phyloP scores from a whole-genome alignment of 352 stramenopile species.

The Aphanomyces cochlioides region DNA sequence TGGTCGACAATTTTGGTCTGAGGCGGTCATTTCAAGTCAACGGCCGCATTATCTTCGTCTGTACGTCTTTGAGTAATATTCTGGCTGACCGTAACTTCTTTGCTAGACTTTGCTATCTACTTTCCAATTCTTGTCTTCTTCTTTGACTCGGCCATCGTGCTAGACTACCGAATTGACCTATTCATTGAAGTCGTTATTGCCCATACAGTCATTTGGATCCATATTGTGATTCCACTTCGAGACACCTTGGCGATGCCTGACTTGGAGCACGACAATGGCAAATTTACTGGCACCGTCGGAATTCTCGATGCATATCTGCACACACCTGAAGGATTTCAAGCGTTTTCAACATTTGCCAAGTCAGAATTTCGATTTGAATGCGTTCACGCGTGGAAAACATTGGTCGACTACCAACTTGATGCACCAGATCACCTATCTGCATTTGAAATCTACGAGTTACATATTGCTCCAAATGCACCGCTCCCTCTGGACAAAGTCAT shows the following conservation, averaged over 20 bases:
- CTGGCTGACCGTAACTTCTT: background rate
- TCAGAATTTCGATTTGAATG: slow-evolving; percentile 12
- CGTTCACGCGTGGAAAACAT: slow-evolving; percentile 7
- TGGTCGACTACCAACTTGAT: slow-evolving; percentile 12
- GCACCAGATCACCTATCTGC: slow-evolving; percentile 7
- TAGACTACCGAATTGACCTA: background rate
- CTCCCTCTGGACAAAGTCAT: background rate
- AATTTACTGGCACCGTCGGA: slow-evolving; percentile 16
- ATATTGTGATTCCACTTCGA: slow-evolving; percentile 10
- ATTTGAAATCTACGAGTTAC: slow-evolving; percentile 14
- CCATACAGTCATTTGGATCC: slow-evolving; percentile 8
- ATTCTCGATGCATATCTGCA: slow-evolving; percentile 24
- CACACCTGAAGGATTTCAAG: slow-evolving; percentile 7
- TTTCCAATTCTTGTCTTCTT: slow-evolving; percentile 9
- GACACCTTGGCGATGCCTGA: background rate
- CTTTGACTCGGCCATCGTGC: background rate
- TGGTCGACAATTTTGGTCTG: slow-evolving; percentile 27
- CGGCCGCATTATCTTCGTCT: background rate
- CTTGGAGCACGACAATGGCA: background rate
- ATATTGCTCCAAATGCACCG: slow-evolving; percentile 1
- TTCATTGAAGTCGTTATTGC: slow-evolving; percentile 20
- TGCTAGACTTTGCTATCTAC: background rate
- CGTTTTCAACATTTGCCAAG: slow-evolving; percentile 19
- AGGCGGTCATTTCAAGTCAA: background rate
- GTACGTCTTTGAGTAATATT: background rate